These are phyloP conservation scores for Cryptococcus sp. DNA, from an alignment of 1,284 basidiomycete genomes.

Conservation along the genomic window DNA sequence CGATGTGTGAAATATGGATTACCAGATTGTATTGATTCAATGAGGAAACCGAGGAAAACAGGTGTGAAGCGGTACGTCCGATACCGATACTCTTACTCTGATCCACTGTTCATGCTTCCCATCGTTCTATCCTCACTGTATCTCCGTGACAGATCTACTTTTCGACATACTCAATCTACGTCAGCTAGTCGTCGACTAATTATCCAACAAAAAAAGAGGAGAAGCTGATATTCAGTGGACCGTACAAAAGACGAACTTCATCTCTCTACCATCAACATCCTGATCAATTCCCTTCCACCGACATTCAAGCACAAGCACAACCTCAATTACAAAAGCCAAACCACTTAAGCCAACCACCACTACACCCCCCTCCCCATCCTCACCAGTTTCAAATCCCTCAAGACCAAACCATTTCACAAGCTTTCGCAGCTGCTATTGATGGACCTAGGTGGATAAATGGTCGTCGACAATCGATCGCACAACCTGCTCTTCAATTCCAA, in stretches of 20 bases:
- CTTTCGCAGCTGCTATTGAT: slow-evolving; percentile 16
- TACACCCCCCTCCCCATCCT: not conserved
- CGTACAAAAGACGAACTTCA: slow-evolving; percentile 7
- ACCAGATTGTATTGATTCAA: slow-evolving; percentile 35
- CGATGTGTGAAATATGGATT: slow-evolving; percentile 38
- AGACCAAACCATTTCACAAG: slow-evolving; percentile 5
- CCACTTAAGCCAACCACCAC: too few relatives aligned
- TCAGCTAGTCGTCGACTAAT: not conserved
- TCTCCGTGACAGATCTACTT: not conserved
- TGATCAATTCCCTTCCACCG: not conserved
- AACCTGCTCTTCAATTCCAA: not conserved
- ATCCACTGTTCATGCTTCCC: not conserved
- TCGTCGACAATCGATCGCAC: slow-evolving; percentile 8
- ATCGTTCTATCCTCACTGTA: not conserved
- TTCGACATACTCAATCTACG: too few relatives aligned
- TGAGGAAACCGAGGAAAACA: slow-evolving; percentile 37
- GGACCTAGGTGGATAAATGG: slow-evolving; percentile 31
- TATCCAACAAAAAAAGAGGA: not conserved
- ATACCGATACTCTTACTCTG: not conserved
- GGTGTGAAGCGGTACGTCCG: slow-evolving; percentile 37
- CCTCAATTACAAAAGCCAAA: too few relatives aligned
- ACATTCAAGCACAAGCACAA: not conserved
- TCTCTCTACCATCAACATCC: not conserved
- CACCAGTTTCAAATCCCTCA: not conserved
- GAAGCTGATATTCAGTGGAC: slow-evolving; percentile 1